Conservation (phyloP, 306 rosid species). For the Quercus agrifolia region DNA sequence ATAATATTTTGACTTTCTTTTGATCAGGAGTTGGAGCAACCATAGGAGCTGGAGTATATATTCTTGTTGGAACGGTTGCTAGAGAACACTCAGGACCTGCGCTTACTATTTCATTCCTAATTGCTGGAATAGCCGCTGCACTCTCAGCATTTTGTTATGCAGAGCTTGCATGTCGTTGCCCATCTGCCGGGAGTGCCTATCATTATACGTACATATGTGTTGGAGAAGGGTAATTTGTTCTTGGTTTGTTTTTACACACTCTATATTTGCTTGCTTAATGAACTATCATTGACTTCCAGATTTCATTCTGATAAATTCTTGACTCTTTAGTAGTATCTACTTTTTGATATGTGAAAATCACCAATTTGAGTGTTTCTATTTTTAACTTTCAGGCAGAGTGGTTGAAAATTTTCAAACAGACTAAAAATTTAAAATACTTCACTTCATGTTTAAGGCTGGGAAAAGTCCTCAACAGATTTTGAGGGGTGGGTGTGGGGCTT, state of each 20-base stretch:
- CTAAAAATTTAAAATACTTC: background rate
- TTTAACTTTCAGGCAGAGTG: background rate
- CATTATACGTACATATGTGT: conserved; percentile 87
- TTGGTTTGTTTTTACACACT: background rate
- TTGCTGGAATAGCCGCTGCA: conserved; percentile 91
- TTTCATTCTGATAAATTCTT: background rate
- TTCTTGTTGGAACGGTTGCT: conserved; percentile 96
- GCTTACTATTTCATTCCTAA: conserved; percentile 65
- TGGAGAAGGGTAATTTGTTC: conserved; percentile 78
- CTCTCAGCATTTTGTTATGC: conserved; percentile 93
- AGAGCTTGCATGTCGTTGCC: conserved; percentile 94
- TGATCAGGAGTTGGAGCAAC: conserved; percentile 85
- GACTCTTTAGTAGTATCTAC: background rate
- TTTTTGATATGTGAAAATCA: background rate
- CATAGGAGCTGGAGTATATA: conserved; percentile 97
- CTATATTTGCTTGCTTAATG: background rate
- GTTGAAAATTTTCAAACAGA: background rate
- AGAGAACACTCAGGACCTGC: conserved; percentile 94
- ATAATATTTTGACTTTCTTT: conserved; percentile 12
- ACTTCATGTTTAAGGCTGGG: background rate
- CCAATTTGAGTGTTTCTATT: background rate
- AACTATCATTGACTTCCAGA: too few relatives aligned
- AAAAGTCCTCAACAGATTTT: background rate
- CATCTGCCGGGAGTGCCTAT: conserved; percentile 97
- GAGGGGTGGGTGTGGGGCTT: background rate